phyloP scores from a whole-genome alignment of 2,329 filamentous ascomycete genomes.

The Raffaelea deltoideospora region DNA sequence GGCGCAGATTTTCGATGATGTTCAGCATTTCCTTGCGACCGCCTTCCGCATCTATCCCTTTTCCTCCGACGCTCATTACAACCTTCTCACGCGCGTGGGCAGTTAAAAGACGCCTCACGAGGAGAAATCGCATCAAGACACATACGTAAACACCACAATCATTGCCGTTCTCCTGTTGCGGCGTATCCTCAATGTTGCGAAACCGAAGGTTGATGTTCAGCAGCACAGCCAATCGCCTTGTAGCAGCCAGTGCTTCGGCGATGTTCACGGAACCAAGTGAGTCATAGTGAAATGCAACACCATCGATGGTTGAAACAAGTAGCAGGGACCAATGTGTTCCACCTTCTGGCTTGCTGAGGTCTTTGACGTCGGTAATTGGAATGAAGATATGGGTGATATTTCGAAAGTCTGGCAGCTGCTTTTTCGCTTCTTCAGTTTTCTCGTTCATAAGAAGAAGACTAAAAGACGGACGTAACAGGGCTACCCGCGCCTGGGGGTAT shows the following conservation, averaged over 20 bases:
- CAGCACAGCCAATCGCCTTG: slow-evolving; percentile 52
- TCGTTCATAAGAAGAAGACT: slow-evolving; percentile 73
- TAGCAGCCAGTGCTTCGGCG: slow-evolving; percentile 54
- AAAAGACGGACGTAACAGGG: slow-evolving; percentile 85
- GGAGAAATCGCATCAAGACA: slow-evolving; percentile 83
- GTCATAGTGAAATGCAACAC: slow-evolving; percentile 94
- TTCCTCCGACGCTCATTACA: slow-evolving; percentile 82
- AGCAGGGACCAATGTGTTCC: slow-evolving; percentile 92
- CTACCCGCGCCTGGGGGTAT: slow-evolving; percentile 72
- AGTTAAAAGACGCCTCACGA: slow-evolving; percentile 66
- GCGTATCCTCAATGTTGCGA: slow-evolving; percentile 68
- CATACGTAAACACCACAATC: slow-evolving; percentile 97
- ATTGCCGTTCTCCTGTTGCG: slow-evolving; percentile 80
- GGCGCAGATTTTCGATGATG: slow-evolving; percentile 74
- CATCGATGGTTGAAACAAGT: slow-evolving; percentile 75
- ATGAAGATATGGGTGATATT: slow-evolving; percentile 85
- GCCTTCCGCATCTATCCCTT: slow-evolving; percentile 63
- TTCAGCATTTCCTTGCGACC: slow-evolving; percentile 82
- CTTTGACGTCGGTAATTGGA: slow-evolving; percentile 79
- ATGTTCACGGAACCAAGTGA: slow-evolving; percentile 64
- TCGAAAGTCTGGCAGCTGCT: slow-evolving; percentile 56
- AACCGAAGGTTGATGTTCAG: slow-evolving; percentile 56
- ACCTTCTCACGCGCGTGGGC: slow-evolving; percentile 75
- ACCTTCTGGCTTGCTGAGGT: slow-evolving; percentile 64
- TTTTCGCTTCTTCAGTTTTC: slow-evolving; percentile 20